These are phyloP conservation scores for Isatis tinctoria DNA, from an alignment of 345 rosid species.

Conservation along the genomic window DNA sequence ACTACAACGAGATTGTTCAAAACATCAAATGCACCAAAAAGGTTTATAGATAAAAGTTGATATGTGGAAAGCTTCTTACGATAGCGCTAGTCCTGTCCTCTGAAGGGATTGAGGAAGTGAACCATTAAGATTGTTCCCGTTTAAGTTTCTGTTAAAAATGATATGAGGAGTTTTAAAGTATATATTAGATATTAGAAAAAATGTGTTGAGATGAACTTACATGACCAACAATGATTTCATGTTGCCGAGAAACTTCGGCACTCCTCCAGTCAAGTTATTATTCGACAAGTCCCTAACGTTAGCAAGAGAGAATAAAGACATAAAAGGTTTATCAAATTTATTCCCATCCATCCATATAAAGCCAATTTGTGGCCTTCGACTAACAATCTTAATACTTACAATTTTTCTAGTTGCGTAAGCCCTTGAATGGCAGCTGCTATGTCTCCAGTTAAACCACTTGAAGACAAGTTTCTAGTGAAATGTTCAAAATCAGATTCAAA, in stretches of 20 bases:
- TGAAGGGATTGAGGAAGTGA: conserved; percentile 34
- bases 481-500: not conserved
- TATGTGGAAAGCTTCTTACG: conserved; percentile 1
- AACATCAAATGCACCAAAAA: not conserved
- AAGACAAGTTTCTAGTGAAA: conserved; percentile 32
- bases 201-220: conserved; percentile 33
- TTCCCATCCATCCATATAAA: not conserved
- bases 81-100: not conserved
- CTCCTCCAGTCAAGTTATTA: conserved; percentile 38
- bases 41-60: not conserved
- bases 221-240: conserved; percentile 35
- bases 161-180: not conserved
- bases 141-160: conserved; percentile 35
- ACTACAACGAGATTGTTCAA: not conserved
- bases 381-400: conserved; percentile 32
- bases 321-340: not conserved
- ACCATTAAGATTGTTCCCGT: conserved; percentile 37
- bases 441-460: conserved; percentile 34
- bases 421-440: conserved; percentile 26
- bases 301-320: not conserved
- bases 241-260: conserved; percentile 43
- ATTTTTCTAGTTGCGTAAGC: conserved; percentile 25
- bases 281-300: conserved; percentile 38
- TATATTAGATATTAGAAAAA: too few relatives aligned
- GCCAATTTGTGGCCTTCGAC: not conserved